A percentile compares a stretch with the other conserved stretches of the same genome.
Conservation (phyloP, 441 rosid species). For the Metrosideros polymorpha region DNA sequence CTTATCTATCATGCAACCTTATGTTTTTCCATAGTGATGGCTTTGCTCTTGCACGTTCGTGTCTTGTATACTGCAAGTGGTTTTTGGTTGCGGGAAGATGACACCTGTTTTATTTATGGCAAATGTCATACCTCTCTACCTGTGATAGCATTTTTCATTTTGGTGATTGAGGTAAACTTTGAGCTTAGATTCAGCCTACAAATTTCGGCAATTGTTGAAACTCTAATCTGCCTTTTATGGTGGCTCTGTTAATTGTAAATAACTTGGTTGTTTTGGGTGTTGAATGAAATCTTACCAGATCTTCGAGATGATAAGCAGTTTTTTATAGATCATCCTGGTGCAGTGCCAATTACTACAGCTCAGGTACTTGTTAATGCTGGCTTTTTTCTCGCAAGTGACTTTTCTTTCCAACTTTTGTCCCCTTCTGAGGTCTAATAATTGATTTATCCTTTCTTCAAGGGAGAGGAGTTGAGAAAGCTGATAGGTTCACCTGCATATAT, state of each 20-base stretch:
- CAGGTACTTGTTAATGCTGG: slow-evolving; percentile 30
- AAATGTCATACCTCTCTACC: background rate
- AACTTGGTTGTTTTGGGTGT: background rate
- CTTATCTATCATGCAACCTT: background rate
- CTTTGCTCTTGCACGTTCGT: background rate
- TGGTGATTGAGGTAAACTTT: background rate
- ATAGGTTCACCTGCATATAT: slow-evolving; percentile 72
- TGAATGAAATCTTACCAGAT: slow-evolving; percentile 32
- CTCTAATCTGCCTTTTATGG: background rate
- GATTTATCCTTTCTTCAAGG: slow-evolving; percentile 27
- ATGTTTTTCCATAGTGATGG: background rate
- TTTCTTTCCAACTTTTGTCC: background rate
- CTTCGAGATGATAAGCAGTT: slow-evolving; percentile 77
- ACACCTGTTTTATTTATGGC: background rate
- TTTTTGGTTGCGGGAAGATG: background rate
- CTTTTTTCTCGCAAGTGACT: background rate
- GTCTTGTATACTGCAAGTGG: background rate
- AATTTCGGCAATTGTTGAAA: background rate
- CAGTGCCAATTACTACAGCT: slow-evolving; percentile 54
- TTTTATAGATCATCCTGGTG: slow-evolving; percentile 67
- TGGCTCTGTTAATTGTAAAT: background rate
- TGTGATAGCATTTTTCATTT: background rate
- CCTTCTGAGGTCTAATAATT: background rate
- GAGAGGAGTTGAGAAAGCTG: slow-evolving; percentile 90
- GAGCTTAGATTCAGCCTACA: background rate